Evolutionary conservation across 1,284 basidiomycete species (phyloP), one percentile per base, ranked within the genome.

Genomic region (Apiotrichum akiyoshidainum): DNA sequence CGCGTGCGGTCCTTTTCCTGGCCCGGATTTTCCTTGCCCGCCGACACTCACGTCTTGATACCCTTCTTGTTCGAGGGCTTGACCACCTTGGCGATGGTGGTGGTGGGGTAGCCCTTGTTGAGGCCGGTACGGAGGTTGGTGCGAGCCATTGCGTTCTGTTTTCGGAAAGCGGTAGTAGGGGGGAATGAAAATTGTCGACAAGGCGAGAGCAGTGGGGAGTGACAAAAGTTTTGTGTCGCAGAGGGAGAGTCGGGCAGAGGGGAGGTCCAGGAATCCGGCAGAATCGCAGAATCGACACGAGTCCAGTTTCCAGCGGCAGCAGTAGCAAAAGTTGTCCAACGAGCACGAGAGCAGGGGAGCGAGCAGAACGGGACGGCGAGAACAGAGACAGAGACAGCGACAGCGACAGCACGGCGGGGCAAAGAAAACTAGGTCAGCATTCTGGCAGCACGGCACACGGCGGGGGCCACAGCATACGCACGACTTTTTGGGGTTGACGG

Each of bases 21-120:
- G 34, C n/a, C 19, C 19, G 8, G 9, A 10, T 14, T 13, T 33
- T 31, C 50, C 13, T 37, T 7, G 19, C n/a, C 7, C 55, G 33
- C n/a, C 34, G 31, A 12, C 11, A 47, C 74, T 71, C 68, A 78
- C 77, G 76, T 77, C 77, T 86, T 85, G 70, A 86, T 80, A 69
- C 95, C 96, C 85, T 98, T 99, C 80, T 91, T 89, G 77, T 95
- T 87, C 73, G 88, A 89, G 59, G 94, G 94, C 78, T 88, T 88
- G 55, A 83, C 80, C 57, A 81, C 80, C 80, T 90, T 88, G 71
- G 87, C 82, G 76, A 97, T 89, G 73, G 87, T 80, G 59, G 92
- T 96, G 58, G 94, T 96, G 69, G 90, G 87, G 83, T 89, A 89
- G 71, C 96, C 96, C 75, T 88, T 87, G 86, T 95, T 96, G 75